Conservation (phyloP, 2,329 filamentous ascomycete genomes). For the Pseudogymnoascus sp. region DNA sequence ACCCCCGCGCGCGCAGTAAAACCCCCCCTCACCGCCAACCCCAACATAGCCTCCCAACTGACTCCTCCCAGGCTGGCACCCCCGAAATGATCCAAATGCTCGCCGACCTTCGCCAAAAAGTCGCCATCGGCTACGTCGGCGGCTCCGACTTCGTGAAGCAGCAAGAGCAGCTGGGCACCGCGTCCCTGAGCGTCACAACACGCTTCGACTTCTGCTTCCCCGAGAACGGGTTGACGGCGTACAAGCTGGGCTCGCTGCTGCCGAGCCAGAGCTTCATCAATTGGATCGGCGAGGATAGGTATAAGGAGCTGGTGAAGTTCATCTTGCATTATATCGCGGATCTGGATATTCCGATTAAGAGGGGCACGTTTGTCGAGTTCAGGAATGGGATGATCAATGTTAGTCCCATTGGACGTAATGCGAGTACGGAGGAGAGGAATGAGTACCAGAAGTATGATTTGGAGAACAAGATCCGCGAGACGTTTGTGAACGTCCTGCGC, state of each 20-base stretch:
- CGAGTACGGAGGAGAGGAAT: slow-evolving; percentile 68
- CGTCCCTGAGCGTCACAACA: slow-evolving; percentile 60
- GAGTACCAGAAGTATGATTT: slow-evolving; percentile 80
- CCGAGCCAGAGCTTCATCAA: slow-evolving; percentile 79
- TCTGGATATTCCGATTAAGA: slow-evolving; percentile 75
- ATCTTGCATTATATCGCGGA: slow-evolving; percentile 78
- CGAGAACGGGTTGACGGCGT: slow-evolving; percentile 93
- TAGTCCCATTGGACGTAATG: slow-evolving; percentile 78
- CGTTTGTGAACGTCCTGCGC: slow-evolving; percentile 68
- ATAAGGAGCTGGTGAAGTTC: slow-evolving; percentile 71
- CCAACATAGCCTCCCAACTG: slow-evolving; percentile 12
- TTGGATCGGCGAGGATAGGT: slow-evolving; percentile 78
- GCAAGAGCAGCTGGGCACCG: slow-evolving; percentile 83
- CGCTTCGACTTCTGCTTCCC: slow-evolving; percentile 98
- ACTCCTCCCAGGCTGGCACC: slow-evolving; percentile 49
- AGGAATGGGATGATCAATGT: slow-evolving; percentile 89
- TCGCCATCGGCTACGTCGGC: slow-evolving; percentile 85
- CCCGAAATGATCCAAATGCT: slow-evolving; percentile 81
- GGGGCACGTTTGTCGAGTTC: slow-evolving; percentile 81
- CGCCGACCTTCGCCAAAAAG: slow-evolving; percentile 72
- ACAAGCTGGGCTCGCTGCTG: slow-evolving; percentile 70
- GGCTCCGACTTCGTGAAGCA: slow-evolving; percentile 90
- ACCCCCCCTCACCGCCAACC: slow-evolving; percentile 14
- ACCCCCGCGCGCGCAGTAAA: slow-evolving; percentile 71
- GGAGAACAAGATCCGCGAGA: slow-evolving; percentile 65